Evolutionary conservation across 1,284 basidiomycete genomes (phyloP).

Genomic region (Apiotrichum sp.): DNA sequence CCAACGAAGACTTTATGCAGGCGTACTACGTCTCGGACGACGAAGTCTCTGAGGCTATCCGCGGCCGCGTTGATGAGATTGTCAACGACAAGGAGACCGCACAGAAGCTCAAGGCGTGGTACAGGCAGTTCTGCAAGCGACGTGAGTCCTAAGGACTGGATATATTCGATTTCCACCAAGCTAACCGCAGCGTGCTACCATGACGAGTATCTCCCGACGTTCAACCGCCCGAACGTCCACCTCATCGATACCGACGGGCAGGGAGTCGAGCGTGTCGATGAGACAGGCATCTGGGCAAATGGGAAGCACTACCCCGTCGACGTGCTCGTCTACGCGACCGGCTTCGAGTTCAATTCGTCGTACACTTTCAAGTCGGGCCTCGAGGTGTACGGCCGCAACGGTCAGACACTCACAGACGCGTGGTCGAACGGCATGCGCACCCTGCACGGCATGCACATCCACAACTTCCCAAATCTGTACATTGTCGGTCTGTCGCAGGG

Average conservation of each 20-base stretch:
- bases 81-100: constrained; percentile 9
- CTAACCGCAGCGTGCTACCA: constrained; percentile 6
- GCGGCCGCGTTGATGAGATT: constrained; percentile 8
- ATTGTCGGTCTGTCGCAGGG: constrained; percentile 6
- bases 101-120: constrained; percentile 13
- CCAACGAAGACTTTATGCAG: constrained; percentile 1
- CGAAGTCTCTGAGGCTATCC: constrained; percentile 2
- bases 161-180: too few species aligned
- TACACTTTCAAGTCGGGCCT: constrained; percentile 7
- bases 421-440: constrained; percentile 12
- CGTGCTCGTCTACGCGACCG: constrained; percentile 12
- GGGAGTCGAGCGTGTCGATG: constrained; percentile 9
- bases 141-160: too few species aligned
- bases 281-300: constrained; percentile 10
- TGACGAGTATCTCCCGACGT: constrained; percentile 13
- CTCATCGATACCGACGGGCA: constrained; percentile 15
- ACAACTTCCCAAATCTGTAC: constrained; percentile 18
- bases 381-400: constrained; percentile 11
- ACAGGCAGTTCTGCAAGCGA: constrained; percentile 14
- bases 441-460: constrained; percentile 9
- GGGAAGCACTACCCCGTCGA: constrained; percentile 14
- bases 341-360: constrained; percentile 11
- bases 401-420: constrained; percentile 6
- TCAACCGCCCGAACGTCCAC: constrained; percentile 12
- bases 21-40: constrained; percentile 10